Evolutionary conservation across 2,329 filamentous ascomycete genomes (phyloP), one percentile per base, ranked within the genome.

Genomic region (Chaetomium sp.): DNA sequence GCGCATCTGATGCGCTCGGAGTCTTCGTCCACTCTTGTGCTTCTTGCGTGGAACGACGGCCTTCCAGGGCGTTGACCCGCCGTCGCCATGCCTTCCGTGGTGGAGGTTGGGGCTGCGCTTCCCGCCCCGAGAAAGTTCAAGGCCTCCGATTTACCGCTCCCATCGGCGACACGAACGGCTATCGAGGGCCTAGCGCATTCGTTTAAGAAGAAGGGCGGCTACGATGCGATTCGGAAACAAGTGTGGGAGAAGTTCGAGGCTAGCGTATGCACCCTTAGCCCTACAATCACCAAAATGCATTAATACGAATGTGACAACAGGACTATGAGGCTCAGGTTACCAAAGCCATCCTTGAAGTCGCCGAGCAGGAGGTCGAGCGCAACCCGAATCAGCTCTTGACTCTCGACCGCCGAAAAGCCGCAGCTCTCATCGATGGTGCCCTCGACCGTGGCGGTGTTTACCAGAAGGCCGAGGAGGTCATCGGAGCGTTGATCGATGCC

Each of bases 201-300:
- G 9, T 92, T 91, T 74, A 91, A 91, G 72, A 92, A 91, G 73
- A 90, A 89, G 70, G 89, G 89, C 58, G 87, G 87, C 55, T 94
- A 91, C 67, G 89, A 94, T 70, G 75, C 79, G 11, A 80, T 91
- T 60, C 84, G 88, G 59, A 91, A 90, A 68, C 80, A 88, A 64
- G 79, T 89, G 9, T 90, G 88, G 80, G 82, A 87, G 46, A 84
- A 88, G 56, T 89, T 89, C 62, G 82, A 85, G 65, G 79, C 81
- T 35, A 85, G 83, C 62, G 87, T 89, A 78, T 56, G 79, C 62
- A 52, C 53, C 50, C n/a, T 33, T 47, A 27, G 3, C 19, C 19
- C 35, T 40, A 14, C 33, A 14, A 19, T 5, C 10, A 34, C 19
- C 4, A 8, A 6, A 32, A 8, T 27, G n/a, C 4, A 33, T 14